Evolutionary conservation across 2,329 filamentous ascomycete genomes (phyloP), one percentile per base, ranked within the genome.

Genomic region (Fusarium subtropicale): DNA sequence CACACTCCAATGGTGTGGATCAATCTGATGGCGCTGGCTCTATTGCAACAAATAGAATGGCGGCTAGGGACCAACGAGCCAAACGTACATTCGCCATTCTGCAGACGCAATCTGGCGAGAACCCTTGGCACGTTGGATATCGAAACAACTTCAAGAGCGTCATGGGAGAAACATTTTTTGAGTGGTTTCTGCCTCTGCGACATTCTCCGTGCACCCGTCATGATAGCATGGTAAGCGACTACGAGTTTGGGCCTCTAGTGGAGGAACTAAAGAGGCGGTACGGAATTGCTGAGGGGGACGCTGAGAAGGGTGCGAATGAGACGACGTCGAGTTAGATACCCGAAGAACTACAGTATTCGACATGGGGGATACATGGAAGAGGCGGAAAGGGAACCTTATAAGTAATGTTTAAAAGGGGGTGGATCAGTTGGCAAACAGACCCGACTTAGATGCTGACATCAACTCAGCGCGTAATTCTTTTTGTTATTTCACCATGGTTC

Each of bases 161-260:
- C 26, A 93, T 99, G 90, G 95, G 95, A 0, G 80, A 86, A 47
- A 87, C 81, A 22, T 68, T 89, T 3, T 64, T 90, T 16, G 92
- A 97, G 63, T 98, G 94, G 94, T 75, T 97, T 15, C 80, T 97
- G 2, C 95, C 95, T 0, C 77, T 97, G 34, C 88, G 84, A 59
- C 85, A 87, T 62, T 93, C 92, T 7, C 95, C 95, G 0, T 95
- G 92, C 77, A 86, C 86, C 52, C 86, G 87, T 55, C 91, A 94
- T 72, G 88, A 88, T 47, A 86, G 84, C 69, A 83, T 84, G 61
- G 84, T 87, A 65, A 90, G 91, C 73, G 88, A 92, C 60, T 97
- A 91, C 76, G 84, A 86, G 16, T 82, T 92, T 73, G 91, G 91
- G 0, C 85, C 85, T 6, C 82, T 88, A 5, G 83, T 95, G 5